These are phyloP conservation scores for Copromyces sp. DNA, from an alignment of 495 filamentous ascomycete species.

Conservation along the genomic window DNA sequence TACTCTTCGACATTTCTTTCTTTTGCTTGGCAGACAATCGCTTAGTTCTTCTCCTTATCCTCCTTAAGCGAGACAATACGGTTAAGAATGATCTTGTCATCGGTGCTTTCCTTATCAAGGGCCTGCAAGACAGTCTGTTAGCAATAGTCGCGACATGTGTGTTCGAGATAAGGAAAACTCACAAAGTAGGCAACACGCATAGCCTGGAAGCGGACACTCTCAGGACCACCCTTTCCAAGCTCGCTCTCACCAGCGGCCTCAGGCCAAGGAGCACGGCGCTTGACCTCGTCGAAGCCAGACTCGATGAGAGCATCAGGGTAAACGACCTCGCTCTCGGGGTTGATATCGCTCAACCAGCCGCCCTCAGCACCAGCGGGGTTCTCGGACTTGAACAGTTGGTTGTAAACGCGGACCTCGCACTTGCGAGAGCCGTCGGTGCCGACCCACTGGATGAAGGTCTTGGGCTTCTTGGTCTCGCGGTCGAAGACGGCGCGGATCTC, in stretches of 20 bases:
- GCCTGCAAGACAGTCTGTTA: conserved; percentile 20
- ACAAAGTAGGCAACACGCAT: conserved; percentile 84
- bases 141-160: conserved; percentile 5
- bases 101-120: conserved; percentile 70
- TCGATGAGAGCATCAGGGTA: conserved; percentile 74
- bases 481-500: conserved; percentile 58
- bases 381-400: conserved; percentile 76
- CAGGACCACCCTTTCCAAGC: conserved; percentile 47
- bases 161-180: conserved; percentile 4
- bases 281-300: conserved; percentile 72
- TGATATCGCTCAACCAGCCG: conserved; percentile 76
- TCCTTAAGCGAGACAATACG: conserved; percentile 91
- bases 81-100: conserved; percentile 74
- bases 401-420: conserved; percentile 72
- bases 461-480: conserved; percentile 68
- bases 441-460: conserved; percentile 91
- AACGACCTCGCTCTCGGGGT: conserved; percentile 71
- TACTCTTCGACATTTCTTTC: not conserved
- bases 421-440: conserved; percentile 50
- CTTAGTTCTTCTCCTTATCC: conserved; percentile 58
- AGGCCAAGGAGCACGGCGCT: conserved; percentile 69
- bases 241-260: conserved; percentile 56
- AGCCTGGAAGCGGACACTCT: conserved; percentile 84
- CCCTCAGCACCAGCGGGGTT: conserved; percentile 62
- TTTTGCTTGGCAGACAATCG: not conserved